Evolutionary conservation across 495 filamentous ascomycete species (phyloP).

Genomic region (Penicillium angulare): DNA sequence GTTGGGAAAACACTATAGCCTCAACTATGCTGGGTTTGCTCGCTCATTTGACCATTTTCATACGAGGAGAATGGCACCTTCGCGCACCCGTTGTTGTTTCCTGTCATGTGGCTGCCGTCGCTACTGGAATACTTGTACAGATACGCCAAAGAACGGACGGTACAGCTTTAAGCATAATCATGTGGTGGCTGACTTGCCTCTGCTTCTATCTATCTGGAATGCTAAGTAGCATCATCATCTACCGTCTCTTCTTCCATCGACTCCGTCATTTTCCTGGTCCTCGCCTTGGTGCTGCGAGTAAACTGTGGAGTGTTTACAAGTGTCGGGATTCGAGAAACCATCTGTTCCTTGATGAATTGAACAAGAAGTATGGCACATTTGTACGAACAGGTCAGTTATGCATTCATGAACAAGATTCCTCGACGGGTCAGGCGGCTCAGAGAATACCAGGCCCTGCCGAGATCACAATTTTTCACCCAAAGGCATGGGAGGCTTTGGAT

Average conservation of each 20-base stretch:
- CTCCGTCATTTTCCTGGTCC: constrained; percentile 46
- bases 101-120: constrained; percentile 1
- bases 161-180: neutral
- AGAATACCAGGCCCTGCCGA: constrained; percentile 29
- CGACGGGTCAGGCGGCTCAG: too few relatives aligned
- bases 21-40: constrained; percentile 10
- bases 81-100: constrained; percentile 10
- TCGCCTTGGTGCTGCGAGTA: constrained; percentile 33
- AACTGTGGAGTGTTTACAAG: constrained; percentile 46
- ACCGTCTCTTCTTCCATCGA: constrained; percentile 38
- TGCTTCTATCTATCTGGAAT: too few relatives aligned
- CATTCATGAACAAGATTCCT: neutral
- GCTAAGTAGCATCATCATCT: constrained; percentile 47
- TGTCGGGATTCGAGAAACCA: constrained; percentile 31
- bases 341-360: constrained; percentile 25
- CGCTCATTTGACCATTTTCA: constrained; percentile 20
- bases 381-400: constrained; percentile 32
- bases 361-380: constrained; percentile 37
- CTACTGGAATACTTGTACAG: neutral
- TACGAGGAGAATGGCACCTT: constrained; percentile 26
- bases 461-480: constrained; percentile 34
- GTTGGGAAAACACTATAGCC: too few relatives aligned
- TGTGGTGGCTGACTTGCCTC: constrained; percentile 18
- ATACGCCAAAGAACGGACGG: neutral
- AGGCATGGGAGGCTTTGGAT: constrained; percentile 27